A percentile compares a stretch with the other conserved stretches of the same genome.
Conservation (phyloP, 805 yeast genomes). For the Metschnikowia borealis region DNA sequence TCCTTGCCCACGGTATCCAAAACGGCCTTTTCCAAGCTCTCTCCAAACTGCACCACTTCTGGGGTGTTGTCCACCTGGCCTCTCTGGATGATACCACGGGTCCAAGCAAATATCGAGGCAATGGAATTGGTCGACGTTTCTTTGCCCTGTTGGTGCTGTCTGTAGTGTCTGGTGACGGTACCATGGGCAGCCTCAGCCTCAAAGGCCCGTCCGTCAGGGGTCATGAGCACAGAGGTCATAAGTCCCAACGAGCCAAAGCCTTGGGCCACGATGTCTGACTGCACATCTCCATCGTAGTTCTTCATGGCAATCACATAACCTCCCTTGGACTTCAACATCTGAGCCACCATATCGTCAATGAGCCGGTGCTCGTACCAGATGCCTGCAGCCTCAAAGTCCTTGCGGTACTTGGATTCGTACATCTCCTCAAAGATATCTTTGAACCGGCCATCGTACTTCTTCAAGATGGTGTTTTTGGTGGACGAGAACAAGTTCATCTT, state of each 20-base stretch:
- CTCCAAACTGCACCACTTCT: slow-evolving; percentile 64
- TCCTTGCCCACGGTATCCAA: slow-evolving; percentile 70
- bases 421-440: slow-evolving; percentile 73
- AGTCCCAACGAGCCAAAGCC: slow-evolving; percentile 82
- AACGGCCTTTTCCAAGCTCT: slow-evolving; percentile 61
- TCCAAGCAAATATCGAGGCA: slow-evolving; percentile 83
- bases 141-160: slow-evolving; percentile 77
- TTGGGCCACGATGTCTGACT: slow-evolving; percentile 81
- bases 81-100: slow-evolving; percentile 80
- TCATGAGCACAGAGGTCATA: slow-evolving; percentile 78
- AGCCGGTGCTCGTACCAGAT: slow-evolving; percentile 76
- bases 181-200: slow-evolving; percentile 89
- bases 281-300: slow-evolving; percentile 85
- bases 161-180: slow-evolving; percentile 81
- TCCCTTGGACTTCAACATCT: slow-evolving; percentile 81
- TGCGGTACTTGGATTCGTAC: slow-evolving; percentile 54
- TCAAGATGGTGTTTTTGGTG: slow-evolving; percentile 77
- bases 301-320: slow-evolving; percentile 78
- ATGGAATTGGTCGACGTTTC: slow-evolving; percentile 83
- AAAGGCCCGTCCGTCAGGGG: slow-evolving; percentile 83
- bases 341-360: slow-evolving; percentile 87
- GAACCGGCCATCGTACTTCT: slow-evolving; percentile 78
- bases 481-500: slow-evolving; percentile 63
- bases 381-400: slow-evolving; percentile 54
- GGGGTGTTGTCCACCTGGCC: slow-evolving; percentile 72